Evolutionary conservation across 2,329 filamentous ascomycete species (phyloP), one percentile per base, ranked within the genome.

Genomic region (Trichoderma afroharzianum): DNA sequence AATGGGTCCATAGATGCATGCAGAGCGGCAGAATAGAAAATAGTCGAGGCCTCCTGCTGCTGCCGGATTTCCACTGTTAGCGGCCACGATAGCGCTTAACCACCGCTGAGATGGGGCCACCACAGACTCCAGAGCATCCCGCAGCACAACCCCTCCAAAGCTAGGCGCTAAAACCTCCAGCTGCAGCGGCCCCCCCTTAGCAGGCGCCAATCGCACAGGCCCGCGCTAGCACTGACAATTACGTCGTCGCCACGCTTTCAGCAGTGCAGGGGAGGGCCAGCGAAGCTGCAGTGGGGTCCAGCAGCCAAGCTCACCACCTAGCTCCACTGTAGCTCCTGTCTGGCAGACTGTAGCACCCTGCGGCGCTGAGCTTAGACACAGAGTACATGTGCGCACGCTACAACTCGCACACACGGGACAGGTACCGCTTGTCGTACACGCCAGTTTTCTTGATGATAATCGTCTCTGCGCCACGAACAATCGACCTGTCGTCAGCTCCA

Each of bases 171-270:
- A 43, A 43, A n/a, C 39, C 7, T 43, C 39, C 39, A n/a, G 39
- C 53, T 68, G 50, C 55, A 61, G 55, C 55, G n/a, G 64, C 28
- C 28, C 53, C 53, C 64, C 53, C 53, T 59, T 21, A 32, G 26
- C 36, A 68, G 53, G 64, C 63, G 64, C 64, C 53, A 68, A 68
- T 58, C 50, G 30, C n/a, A 26, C 53, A 32, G 53, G 43, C 43
- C 43, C 43, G 43, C 47, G 47, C 47, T 53, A 53, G 47, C 47
- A 53, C 47, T 33, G 24, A 33, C 57, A 62, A 69, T 69, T 69
- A 69, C 57, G 66, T 69, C 66, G 66, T 36, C 57, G 66, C 66
- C 57, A 69, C 66, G 66, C 66, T 69, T 69, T 69, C 66, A 69
- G 66, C 66, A 69, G 66, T 36, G 59, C 66, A 69, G 66, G 66